Percentiles rank a stretch among this genome's conserved stretches.
phyloP scores from a whole-genome alignment of 345 rosid species.

The Combretum micranthum region DNA sequence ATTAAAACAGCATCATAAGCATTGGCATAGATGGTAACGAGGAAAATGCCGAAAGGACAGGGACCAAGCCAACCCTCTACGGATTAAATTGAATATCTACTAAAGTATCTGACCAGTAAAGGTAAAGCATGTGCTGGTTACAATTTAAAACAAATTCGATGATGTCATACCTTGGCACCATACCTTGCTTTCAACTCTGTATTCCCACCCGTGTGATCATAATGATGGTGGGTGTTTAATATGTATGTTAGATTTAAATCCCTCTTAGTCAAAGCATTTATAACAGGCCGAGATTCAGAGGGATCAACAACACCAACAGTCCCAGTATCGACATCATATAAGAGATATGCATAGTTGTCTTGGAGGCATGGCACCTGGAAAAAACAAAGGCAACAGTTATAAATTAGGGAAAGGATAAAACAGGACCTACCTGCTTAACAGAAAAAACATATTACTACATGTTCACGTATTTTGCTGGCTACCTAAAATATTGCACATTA shows the following conservation, averaged over 20 bases:
- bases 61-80: too few species aligned
- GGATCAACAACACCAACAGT: slow-evolving; percentile 99
- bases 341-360: slow-evolving; percentile 90
- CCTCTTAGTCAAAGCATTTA: slow-evolving; percentile 75
- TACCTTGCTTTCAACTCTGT: slow-evolving; percentile 87
- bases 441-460: too few species aligned
- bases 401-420: not conserved
- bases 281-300: slow-evolving; percentile 76
- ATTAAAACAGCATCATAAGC: too few species aligned
- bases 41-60: too few species aligned
- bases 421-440: too few species aligned
- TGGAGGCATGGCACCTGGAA: slow-evolving; percentile 83
- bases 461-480: too few species aligned
- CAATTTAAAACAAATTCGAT: slow-evolving; percentile 5
- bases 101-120: not conserved
- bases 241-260: slow-evolving; percentile 84
- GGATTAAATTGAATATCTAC: too few species aligned
- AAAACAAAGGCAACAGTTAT: not conserved
- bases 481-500: too few species aligned
- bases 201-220: slow-evolving; percentile 90
- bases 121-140: not conserved
- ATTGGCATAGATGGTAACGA: too few species aligned
- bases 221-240: slow-evolving; percentile 91
- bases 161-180: slow-evolving; percentile 87
- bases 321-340: slow-evolving; percentile 91